These are phyloP conservation scores for Penicillium sp. DNA, from an alignment of 2,329 filamentous ascomycete genomes.

Conservation along the genomic window DNA sequence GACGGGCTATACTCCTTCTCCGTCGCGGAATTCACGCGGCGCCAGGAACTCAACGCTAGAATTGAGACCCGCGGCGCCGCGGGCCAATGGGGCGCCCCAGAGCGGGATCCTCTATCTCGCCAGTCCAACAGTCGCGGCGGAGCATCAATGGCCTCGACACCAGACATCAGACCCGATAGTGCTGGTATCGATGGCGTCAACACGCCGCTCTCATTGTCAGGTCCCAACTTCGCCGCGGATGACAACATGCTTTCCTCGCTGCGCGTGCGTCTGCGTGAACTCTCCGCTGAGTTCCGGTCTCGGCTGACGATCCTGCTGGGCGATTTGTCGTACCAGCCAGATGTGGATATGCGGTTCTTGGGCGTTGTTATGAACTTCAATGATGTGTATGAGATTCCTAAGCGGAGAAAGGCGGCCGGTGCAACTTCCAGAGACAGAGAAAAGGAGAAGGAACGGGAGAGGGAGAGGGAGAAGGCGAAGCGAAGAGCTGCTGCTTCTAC, in stretches of 20 bases:
- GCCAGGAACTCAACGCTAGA: conserved; percentile 78
- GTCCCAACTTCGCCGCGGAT: conserved; percentile 38
- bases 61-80: conserved; percentile 63
- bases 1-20: conserved; percentile 93
- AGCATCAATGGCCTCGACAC: conserved; percentile 30
- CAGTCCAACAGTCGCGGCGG: conserved; percentile 27
- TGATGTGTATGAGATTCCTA: conserved; percentile 81
- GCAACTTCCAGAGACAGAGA: conserved; percentile 34
- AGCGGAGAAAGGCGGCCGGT: conserved; percentile 49
- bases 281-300: conserved; percentile 72
- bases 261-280: conserved; percentile 65
- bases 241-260: conserved; percentile 71
- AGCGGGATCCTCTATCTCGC: conserved; percentile 47
- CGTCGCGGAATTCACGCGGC: conserved; percentile 85
- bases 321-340: conserved; percentile 86
- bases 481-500: conserved; percentile 21
- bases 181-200: conserved; percentile 27
- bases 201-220: conserved; percentile 40
- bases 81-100: conserved; percentile 61
- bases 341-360: conserved; percentile 91
- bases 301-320: conserved; percentile 78
- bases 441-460: conserved; percentile 19
- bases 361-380: conserved; percentile 99
- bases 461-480: conserved; percentile 24
- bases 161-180: conserved; percentile 23